Conservation (phyloP, 208 protist genomes). For the Leptomonas pyrrhocoris region DNA sequence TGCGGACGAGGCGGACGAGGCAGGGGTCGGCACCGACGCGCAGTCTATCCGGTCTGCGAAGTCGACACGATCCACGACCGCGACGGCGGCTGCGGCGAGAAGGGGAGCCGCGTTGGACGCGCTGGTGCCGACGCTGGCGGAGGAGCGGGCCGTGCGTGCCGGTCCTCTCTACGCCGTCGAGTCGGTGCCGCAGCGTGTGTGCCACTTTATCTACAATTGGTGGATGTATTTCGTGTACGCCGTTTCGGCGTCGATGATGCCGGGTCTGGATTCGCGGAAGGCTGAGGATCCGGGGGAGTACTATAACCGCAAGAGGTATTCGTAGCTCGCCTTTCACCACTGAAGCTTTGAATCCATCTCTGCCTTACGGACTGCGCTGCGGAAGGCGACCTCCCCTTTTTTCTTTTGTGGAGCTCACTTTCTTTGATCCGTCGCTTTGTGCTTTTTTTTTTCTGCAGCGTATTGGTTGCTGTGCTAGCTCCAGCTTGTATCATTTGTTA, state of each 20-base stretch:
- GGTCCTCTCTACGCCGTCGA: conserved; percentile 11
- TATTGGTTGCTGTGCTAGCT: no score
- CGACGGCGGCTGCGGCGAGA: neutral
- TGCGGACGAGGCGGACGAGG: conserved; percentile 16
- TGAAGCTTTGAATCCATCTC: neutral
- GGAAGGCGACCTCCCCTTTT: neutral
- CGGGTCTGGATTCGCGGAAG: conserved; percentile 16
- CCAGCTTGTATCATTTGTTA: no score
- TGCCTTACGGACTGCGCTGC: neutral
- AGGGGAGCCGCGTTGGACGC: conserved; percentile 5
- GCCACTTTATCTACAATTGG: conserved; percentile 57
- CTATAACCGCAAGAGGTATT: conserved; percentile 39
- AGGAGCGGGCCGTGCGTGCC: conserved; percentile 28
- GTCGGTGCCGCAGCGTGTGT: conserved; percentile 28
- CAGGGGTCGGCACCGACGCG: neutral
- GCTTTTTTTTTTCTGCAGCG: no score
- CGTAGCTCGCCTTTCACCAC: conserved; percentile 5
- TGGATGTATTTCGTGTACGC: conserved; percentile 42
- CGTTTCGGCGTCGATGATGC: conserved; percentile 25
- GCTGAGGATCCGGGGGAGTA: conserved; percentile 21
- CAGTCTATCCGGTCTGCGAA: neutral
- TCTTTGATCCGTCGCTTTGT: neutral
- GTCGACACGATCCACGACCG: neutral
- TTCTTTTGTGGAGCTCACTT: conserved; percentile 13
- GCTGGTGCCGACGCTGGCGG: conserved; percentile 20